A percentile compares a stretch with the other conserved stretches of the same genome.
Evolutionary conservation across 2,329 filamentous ascomycete genomes (phyloP).

Genomic region (Colletotrichum gloeosporioides): DNA sequence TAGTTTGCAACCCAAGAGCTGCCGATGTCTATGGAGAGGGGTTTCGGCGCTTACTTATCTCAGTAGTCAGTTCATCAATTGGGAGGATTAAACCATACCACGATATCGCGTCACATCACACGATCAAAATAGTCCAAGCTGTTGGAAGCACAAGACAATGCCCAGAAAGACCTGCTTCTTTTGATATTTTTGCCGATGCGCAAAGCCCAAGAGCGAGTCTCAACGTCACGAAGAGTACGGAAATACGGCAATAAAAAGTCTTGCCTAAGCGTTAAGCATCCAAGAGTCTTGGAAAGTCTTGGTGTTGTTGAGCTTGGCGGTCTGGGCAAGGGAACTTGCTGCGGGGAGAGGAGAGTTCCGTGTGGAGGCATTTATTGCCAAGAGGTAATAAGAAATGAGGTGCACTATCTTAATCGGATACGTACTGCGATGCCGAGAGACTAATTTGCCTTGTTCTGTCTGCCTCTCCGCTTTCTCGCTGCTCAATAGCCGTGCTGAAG

Average conservation of each 20-base stretch:
- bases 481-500: background rate
- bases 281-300: background rate
- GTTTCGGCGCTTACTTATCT: background rate
- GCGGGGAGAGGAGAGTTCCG: background rate
- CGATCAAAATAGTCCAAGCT: no score
- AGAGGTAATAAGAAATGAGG: background rate
- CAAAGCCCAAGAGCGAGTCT: background rate
- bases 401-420: background rate
- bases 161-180: background rate
- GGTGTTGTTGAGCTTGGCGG: background rate
- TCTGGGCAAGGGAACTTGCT: background rate
- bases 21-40: background rate
- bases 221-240: background rate
- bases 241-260: background rate
- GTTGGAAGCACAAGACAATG: background rate
- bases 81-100: background rate
- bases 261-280: background rate
- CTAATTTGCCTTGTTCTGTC: background rate
- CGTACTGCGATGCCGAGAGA: background rate
- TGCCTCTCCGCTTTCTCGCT: background rate
- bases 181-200: background rate
- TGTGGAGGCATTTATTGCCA: conserved; percentile 7
- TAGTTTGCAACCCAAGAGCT: background rate
- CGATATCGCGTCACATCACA: background rate
- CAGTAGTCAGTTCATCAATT: background rate